Evolutionary conservation across 441 rosid genomes (phyloP), one percentile per base, ranked within the genome.

Genomic region (Adansonia rubrostipa): DNA sequence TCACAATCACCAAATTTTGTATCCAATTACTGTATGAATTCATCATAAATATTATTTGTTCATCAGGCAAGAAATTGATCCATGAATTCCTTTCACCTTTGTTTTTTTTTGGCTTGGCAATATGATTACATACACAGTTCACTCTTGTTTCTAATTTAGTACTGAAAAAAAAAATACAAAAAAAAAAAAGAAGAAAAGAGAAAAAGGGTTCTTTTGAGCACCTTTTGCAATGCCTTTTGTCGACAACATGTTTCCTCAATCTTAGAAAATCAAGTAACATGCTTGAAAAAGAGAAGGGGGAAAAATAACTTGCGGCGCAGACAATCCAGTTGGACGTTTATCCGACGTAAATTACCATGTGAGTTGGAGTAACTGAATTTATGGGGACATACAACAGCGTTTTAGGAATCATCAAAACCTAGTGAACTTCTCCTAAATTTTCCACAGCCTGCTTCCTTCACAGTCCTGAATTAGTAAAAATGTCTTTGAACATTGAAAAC

Each of bases 1-100:
- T 58, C 62, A 44, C 14, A 57, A 15, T 20, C 44, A 40, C 58
- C 73, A 50, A 50, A 42, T 62, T 63, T 74, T 82, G 44, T 68
- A 63, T 69, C 53, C 66, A 17, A 36, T 45, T 61, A 73, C 4
- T 10, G 14, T 66, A 44, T 50, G 24, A 33, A 62, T 61, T 80
- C 51, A 45, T 74, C 50, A 3, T 13, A 60, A 69, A 24, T 74
- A 36, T 36, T 36, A 36, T 36, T 36, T 36, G 40, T 36, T 36
- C 40, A 4, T 36, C 40, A 36, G 24, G 20, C 36, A 60, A 50
- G 57, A 75, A 61, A 53, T 53, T 61, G 20, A 70, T 61, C 40
- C 71, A 15, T 44, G n/a, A 15, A 44, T 72, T 73, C 36, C 73
- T 17, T 47, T 17, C 1, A 7, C 40, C 40, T 36, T 3, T 36